Percentiles rank a stretch among this genome's conserved stretches.
phyloP scores from a whole-genome alignment of 2,329 filamentous ascomycete species.

The Microthyrium microscopicum region DNA sequence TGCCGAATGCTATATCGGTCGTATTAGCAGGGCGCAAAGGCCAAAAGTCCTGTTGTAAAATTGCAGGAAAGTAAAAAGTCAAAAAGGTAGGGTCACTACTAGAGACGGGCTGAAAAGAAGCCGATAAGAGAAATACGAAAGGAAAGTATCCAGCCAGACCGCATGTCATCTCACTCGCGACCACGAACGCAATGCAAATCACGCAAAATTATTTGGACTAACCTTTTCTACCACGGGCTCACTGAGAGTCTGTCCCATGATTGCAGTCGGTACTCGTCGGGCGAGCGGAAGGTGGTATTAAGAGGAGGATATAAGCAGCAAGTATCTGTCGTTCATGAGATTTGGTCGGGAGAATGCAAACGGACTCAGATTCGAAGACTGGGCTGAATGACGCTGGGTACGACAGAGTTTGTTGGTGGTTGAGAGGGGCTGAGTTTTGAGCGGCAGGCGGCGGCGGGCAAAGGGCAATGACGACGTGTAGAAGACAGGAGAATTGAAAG shows the following conservation, averaged over 20 bases:
- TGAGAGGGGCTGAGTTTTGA: too few relatives aligned
- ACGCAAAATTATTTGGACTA: constrained; percentile 20
- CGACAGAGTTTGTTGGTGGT: too few relatives aligned
- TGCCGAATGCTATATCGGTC: constrained; percentile 54
- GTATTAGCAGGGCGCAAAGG: constrained; percentile 5
- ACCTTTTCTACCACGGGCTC: constrained; percentile 99
- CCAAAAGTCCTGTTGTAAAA: constrained; percentile 1
- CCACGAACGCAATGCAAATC: not conserved
- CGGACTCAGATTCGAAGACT: too few relatives aligned
- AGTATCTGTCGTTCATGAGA: not conserved
- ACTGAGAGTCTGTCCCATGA: constrained; percentile 98
- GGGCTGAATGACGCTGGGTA: too few relatives aligned
- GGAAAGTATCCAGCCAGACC: not conserved
- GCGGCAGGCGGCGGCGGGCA: too few relatives aligned
- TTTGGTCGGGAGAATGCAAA: too few relatives aligned
- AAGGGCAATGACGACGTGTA: too few relatives aligned
- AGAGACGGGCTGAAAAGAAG: not conserved
- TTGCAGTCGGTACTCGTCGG: constrained; percentile 15
- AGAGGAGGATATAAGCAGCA: not conserved
- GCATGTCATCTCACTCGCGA: not conserved
- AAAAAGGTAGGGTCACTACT: not conserved
- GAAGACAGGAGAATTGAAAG: too few relatives aligned
- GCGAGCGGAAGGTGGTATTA: not conserved
- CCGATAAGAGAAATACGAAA: not conserved
- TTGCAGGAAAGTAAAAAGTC: constrained; percentile 1